Evolutionary conservation across 768 basidiomycete genomes (phyloP).

Genomic region (Lentinula lateritia): DNA sequence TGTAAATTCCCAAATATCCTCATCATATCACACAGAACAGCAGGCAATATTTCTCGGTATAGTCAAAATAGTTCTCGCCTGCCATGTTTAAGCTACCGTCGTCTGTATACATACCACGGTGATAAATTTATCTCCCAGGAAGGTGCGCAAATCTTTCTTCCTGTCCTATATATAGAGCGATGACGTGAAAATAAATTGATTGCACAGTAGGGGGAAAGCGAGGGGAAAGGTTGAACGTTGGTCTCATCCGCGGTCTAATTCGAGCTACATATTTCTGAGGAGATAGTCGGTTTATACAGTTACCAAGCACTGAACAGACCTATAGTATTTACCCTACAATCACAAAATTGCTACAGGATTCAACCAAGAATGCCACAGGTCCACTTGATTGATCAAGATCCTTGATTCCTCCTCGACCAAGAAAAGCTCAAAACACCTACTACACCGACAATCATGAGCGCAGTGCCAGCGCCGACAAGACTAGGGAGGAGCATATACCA

Average conservation of each 20-base stretch:
- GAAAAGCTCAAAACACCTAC: constrained; percentile 72
- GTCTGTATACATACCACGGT: too few relatives aligned
- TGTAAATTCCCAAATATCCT: neutral
- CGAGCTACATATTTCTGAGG: too few relatives aligned
- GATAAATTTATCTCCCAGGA: too few relatives aligned
- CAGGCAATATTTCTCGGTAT: neutral
- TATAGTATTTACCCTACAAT: neutral
- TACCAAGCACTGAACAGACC: neutral
- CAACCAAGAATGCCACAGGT: neutral
- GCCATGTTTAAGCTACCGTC: too few relatives aligned
- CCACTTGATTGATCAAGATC: constrained; percentile 30
- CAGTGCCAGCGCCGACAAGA: constrained; percentile 80
- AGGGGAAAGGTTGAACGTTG: too few relatives aligned
- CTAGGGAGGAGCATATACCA: constrained; percentile 82
- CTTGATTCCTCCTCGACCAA: constrained; percentile 63
- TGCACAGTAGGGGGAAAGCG: too few relatives aligned
- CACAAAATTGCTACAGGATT: neutral
- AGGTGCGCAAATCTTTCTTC: too few relatives aligned
- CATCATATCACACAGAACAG: neutral
- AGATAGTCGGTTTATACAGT: neutral
- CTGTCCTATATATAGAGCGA: too few relatives aligned
- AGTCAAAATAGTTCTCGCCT: too few relatives aligned
- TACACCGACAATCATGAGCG: constrained; percentile 70
- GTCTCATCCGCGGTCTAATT: neutral
- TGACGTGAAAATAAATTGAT: too few relatives aligned